Conservation (phyloP, 495 filamentous ascomycete genomes). For the Lophiostoma macrostomum region DNA sequence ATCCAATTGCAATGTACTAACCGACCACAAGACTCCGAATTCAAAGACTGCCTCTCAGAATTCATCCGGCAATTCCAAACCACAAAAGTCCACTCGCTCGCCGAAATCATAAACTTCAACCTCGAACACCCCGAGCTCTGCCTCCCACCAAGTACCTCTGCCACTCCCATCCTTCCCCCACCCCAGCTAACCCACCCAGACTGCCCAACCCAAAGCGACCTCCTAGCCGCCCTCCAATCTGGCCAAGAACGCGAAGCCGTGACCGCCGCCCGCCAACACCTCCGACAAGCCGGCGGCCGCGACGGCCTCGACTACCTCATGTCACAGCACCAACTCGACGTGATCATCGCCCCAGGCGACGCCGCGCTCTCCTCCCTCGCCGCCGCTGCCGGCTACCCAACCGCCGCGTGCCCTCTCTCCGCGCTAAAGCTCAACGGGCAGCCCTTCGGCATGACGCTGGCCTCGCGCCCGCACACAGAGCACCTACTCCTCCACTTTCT, state of each 20-base stretch:
- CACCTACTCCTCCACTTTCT: slow-evolving; percentile 33
- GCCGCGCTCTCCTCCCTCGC: slow-evolving; percentile 31
- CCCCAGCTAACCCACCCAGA: slow-evolving; percentile 5
- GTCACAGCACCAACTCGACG: slow-evolving; percentile 26
- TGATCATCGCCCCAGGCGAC: slow-evolving; percentile 33
- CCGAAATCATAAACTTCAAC: slow-evolving; percentile 36
- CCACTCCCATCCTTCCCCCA: background rate
- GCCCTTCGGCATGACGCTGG: slow-evolving; percentile 34
- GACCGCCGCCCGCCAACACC: slow-evolving; percentile 16
- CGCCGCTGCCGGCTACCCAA: slow-evolving; percentile 35
- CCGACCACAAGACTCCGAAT: slow-evolving; percentile 22
- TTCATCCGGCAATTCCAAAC: slow-evolving; percentile 32
- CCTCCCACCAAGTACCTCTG: slow-evolving; percentile 21
- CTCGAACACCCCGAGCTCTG: slow-evolving; percentile 30
- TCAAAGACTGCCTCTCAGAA: slow-evolving; percentile 25
- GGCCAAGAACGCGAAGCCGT: slow-evolving; percentile 10
- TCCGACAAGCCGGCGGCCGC: slow-evolving; percentile 19
- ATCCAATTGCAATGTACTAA: background rate
- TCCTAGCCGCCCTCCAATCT: slow-evolving; percentile 28
- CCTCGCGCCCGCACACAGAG: slow-evolving; percentile 28
- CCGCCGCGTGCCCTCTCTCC: slow-evolving; percentile 31
- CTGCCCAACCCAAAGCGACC: slow-evolving; percentile 31
- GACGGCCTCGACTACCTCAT: slow-evolving; percentile 33
- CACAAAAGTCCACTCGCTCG: slow-evolving; percentile 31
- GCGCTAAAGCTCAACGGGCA: slow-evolving; percentile 33